Percentiles rank a stretch among this genome's conserved stretches.
Evolutionary conservation across 768 basidiomycete species (phyloP).

Genomic region (Galerina marginata): DNA sequence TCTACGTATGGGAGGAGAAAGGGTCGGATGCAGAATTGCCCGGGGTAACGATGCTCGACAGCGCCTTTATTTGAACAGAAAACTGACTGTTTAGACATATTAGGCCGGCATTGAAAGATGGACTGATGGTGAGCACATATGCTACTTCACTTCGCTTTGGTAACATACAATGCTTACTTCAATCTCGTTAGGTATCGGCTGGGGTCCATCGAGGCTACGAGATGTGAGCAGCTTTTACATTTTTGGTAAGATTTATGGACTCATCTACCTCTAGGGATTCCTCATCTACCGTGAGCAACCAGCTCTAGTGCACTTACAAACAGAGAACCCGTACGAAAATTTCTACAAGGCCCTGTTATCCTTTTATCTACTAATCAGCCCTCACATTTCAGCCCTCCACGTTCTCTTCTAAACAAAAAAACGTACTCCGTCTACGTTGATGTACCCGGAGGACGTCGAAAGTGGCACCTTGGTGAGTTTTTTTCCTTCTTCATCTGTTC

Average conservation of each 20-base stretch:
- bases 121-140: conserved; percentile 65
- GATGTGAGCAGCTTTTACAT: conserved; percentile 51
- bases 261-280: conserved; percentile 58
- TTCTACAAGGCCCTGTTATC: conserved; percentile 11
- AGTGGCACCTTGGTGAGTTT: conserved; percentile 80
- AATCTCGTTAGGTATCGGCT: conserved; percentile 54
- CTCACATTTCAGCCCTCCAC: conserved; percentile 37
- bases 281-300: conserved; percentile 82
- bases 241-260: conserved; percentile 8
- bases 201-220: conserved; percentile 82
- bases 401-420: conserved; percentile 69
- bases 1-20: conserved; percentile 88
- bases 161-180: background rate
- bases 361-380: conserved; percentile 21
- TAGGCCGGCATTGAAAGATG: conserved; percentile 83
- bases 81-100: conserved; percentile 4
- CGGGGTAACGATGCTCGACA: conserved; percentile 53
- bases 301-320: conserved; percentile 51
- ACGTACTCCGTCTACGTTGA: conserved; percentile 83
- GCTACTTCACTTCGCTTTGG: background rate
- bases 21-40: conserved; percentile 73
- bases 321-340: conserved; percentile 49
- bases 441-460: conserved; percentile 67
- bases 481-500: background rate
- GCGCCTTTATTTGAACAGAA: background rate